Conservation (phyloP, 768 basidiomycete genomes). For the Lactarius sp. region DNA sequence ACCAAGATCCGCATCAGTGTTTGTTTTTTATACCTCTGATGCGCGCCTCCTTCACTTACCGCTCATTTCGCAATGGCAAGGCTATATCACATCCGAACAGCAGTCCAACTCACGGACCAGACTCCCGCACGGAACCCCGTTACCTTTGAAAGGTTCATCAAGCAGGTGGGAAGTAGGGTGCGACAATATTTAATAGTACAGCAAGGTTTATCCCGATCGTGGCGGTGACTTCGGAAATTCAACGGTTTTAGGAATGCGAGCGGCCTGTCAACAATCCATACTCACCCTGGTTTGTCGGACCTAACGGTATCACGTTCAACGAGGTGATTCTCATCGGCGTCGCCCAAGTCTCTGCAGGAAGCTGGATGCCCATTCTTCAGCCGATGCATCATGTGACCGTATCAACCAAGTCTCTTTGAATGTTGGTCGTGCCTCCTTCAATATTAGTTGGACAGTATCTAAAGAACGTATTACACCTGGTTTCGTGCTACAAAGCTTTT, state of each 20-base stretch:
- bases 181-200: conserved; percentile 6
- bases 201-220: background rate
- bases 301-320: conserved; percentile 3
- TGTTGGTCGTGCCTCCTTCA: background rate
- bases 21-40: background rate
- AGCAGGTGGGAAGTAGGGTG: conserved; percentile 16
- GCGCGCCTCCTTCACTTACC: conserved; percentile 1
- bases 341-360: conserved; percentile 21
- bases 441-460: background rate
- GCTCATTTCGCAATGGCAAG: conserved; percentile 10
- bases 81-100: conserved; percentile 5
- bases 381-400: background rate
- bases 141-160: conserved; percentile 8
- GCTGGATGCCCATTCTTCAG: conserved; percentile 2
- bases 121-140: background rate
- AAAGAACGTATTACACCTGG: background rate
- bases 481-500: background rate
- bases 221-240: conserved; percentile 1
- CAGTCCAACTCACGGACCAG: conserved; percentile 11
- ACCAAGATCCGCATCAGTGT: conserved; percentile 15
- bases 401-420: background rate
- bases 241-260: conserved; percentile 11
- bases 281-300: conserved; percentile 4
- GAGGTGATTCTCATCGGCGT: conserved; percentile 22
- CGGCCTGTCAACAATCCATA: background rate